A percentile compares a stretch with the other conserved stretches of the same genome.
Evolutionary conservation across 2,329 filamentous ascomycete species (phyloP).

Genomic region (Colletotrichum paranaense): DNA sequence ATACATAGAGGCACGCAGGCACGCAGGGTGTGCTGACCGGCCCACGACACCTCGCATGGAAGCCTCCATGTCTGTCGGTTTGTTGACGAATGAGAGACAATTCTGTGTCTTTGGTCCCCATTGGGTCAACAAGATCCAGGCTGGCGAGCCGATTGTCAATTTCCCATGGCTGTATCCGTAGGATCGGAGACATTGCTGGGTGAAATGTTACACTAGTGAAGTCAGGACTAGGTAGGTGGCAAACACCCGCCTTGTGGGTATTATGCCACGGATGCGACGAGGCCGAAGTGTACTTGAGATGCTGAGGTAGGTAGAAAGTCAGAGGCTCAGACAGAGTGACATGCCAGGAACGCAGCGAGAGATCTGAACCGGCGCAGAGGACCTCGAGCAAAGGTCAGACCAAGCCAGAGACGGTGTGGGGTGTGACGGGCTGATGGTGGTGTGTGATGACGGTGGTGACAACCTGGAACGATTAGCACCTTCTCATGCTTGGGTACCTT

Average conservation of each 20-base stretch:
- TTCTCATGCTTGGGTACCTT: no score
- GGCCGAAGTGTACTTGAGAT: neutral
- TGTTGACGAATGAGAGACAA: neutral
- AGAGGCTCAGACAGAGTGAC: neutral
- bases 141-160: neutral
- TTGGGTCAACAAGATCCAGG: neutral
- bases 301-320: no score
- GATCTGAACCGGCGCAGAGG: neutral
- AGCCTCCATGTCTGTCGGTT: neutral
- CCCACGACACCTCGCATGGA: neutral
- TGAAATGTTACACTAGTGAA: neutral
- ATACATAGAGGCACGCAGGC: neutral
- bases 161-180: neutral
- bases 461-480: no score
- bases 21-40: neutral
- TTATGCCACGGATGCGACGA: neutral
- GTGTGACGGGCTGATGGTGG: neutral
- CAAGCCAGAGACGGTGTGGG: conserved; percentile 9
- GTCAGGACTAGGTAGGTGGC: neutral
- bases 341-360: neutral
- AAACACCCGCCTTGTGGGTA: neutral
- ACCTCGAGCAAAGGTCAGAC: no score
- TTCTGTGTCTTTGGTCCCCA: neutral
- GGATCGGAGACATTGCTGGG: conserved; percentile 8
- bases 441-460: neutral